Conservation (phyloP, 2,329 filamentous ascomycete genomes). For the Scopulariopsis brevicaulis region DNA sequence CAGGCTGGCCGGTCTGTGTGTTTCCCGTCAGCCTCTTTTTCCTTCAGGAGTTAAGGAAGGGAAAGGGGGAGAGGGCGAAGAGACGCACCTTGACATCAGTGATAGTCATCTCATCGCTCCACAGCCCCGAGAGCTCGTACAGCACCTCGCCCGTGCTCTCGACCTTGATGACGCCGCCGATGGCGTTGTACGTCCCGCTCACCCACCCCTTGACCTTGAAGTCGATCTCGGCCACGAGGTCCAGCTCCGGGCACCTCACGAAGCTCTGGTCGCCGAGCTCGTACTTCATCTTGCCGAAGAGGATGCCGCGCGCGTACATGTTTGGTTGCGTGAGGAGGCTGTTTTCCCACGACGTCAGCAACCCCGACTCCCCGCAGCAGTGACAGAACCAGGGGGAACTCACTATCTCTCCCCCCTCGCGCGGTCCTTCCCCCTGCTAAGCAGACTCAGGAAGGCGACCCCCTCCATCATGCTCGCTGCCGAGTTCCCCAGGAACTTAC, state of each 20-base stretch:
- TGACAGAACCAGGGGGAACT: constrained; percentile 19
- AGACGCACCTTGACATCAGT: constrained; percentile 62
- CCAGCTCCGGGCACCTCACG: constrained; percentile 79
- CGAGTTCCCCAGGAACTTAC: constrained; percentile 92
- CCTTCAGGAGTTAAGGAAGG: constrained; percentile 7
- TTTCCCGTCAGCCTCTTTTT: background rate
- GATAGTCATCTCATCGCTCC: constrained; percentile 91
- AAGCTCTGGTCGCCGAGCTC: constrained; percentile 94
- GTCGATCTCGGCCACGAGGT: constrained; percentile 81
- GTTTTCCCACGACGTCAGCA: background rate
- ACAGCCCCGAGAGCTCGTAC: constrained; percentile 86
- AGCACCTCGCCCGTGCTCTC: constrained; percentile 75
- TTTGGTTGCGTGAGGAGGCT: constrained; percentile 94
- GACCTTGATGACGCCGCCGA: constrained; percentile 83
- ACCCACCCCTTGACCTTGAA: constrained; percentile 99
- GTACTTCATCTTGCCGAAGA: constrained; percentile 99
- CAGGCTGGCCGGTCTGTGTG: constrained; percentile 70
- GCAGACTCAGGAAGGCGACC: constrained; percentile 71
- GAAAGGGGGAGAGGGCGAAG: background rate
- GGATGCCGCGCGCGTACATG: constrained; percentile 94
- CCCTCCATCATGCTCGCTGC: constrained; percentile 98
- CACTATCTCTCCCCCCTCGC: constrained; percentile 78
- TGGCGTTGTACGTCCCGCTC: constrained; percentile 89
- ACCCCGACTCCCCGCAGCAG: background rate
- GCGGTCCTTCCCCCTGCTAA: constrained; percentile 61